Percentiles rank a stretch among this genome's conserved stretches.
Conservation (phyloP, 176 grass and related monocot species). For the Hyparrhenia diplandra region DNA sequence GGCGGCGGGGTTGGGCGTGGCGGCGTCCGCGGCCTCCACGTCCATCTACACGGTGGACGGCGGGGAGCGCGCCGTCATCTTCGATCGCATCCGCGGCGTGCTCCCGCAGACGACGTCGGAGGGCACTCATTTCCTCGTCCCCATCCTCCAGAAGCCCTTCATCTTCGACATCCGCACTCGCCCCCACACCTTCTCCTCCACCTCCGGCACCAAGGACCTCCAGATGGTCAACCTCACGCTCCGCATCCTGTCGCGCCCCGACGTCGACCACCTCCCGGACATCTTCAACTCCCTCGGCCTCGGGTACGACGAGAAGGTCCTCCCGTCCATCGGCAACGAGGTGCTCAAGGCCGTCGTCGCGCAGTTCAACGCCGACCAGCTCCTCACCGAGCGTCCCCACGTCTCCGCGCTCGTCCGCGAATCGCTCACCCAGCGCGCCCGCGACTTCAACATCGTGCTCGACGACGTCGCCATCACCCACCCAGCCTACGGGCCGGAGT, state of each 20-base stretch:
- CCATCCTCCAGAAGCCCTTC: slow-evolving; percentile 86
- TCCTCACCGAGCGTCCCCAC: slow-evolving; percentile 85
- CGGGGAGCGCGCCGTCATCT: slow-evolving; percentile 81
- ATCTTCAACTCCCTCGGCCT: slow-evolving; percentile 90
- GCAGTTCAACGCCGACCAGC: slow-evolving; percentile 98
- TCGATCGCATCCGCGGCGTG: slow-evolving; percentile 82
- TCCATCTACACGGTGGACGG: slow-evolving; percentile 90
- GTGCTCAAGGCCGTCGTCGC: slow-evolving; percentile 96
- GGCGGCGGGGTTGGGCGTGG: slow-evolving; percentile 50
- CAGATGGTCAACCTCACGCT: slow-evolving; percentile 99
- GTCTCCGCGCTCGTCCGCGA: slow-evolving; percentile 91
- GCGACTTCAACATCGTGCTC: slow-evolving; percentile 91
- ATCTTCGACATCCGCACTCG: slow-evolving; percentile 92
- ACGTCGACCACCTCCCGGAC: slow-evolving; percentile 58
- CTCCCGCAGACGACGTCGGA: slow-evolving; percentile 50
- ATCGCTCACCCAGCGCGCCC: slow-evolving; percentile 55
- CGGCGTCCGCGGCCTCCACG: slow-evolving; percentile 41
- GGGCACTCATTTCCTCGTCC: slow-evolving; percentile 84
- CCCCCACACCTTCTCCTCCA: slow-evolving; percentile 90
- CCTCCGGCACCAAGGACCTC: slow-evolving; percentile 88
- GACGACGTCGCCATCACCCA: slow-evolving; percentile 97
- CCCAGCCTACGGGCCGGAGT: slow-evolving; percentile 78
- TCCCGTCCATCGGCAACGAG: slow-evolving; percentile 98
- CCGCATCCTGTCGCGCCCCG: slow-evolving; percentile 77
- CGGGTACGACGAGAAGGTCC: slow-evolving; percentile 96